Percentiles rank a stretch among this genome's conserved stretches.
These are phyloP conservation scores for Eucalyptus sideroxylon DNA, from an alignment of 345 rosid genomes.

Conservation along the genomic window DNA sequence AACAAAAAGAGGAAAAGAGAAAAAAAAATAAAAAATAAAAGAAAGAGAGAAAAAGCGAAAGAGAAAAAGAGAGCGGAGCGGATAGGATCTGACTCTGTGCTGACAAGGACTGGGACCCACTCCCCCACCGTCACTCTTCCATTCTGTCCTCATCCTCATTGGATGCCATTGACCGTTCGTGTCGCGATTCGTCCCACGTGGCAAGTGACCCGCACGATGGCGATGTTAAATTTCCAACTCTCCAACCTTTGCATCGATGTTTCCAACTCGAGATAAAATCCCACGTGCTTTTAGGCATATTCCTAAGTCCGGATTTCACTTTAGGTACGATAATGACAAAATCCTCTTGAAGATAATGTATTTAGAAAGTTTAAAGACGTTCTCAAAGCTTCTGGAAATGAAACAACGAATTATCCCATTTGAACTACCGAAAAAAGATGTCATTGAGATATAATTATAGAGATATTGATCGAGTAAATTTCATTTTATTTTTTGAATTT, in stretches of 20 bases:
- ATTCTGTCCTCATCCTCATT: no score
- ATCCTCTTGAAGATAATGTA: neutral
- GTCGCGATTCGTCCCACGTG: neutral
- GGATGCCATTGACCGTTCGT: neutral
- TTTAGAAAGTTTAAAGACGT: fast-evolving
- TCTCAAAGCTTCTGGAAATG: neutral
- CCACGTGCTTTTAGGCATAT: neutral
- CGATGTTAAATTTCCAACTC: neutral
- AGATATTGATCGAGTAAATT: no score
- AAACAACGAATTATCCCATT: neutral
- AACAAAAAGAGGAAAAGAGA: neutral
- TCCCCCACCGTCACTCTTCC: neutral
- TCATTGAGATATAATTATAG: fast-evolving
- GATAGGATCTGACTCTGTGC: neutral
- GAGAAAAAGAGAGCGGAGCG: neutral
- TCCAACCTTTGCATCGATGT: neutral
- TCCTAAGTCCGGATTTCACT: neutral
- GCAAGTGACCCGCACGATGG: neutral
- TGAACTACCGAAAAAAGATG: fast-evolving
- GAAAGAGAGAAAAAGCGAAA: neutral
- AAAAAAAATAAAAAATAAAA: no score
- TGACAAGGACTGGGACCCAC: conserved; percentile 9
- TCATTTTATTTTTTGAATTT: no score
- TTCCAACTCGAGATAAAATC: neutral
- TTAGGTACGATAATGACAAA: neutral